Evolutionary conservation across 208 protist species (phyloP).

Genomic region (Trypanosoma brucei): DNA sequence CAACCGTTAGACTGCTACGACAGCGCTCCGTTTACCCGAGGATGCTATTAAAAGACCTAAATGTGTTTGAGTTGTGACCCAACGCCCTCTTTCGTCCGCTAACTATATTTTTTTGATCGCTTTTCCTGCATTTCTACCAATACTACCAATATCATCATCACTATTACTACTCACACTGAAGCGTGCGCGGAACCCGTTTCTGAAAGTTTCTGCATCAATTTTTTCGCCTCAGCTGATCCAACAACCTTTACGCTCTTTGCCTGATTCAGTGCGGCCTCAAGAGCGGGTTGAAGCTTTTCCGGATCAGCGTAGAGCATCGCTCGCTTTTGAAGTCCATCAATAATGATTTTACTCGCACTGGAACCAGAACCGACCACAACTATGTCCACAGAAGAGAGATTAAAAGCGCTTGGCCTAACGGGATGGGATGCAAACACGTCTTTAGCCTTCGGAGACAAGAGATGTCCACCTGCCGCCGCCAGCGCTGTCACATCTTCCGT

Average conservation of each 20-base stretch:
- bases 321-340: conserved; percentile 37
- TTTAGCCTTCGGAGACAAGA: conserved; percentile 59
- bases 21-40: too few species aligned
- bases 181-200: conserved; percentile 7
- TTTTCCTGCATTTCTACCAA: not conserved
- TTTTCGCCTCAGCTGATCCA: conserved; percentile 23
- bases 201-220: conserved; percentile 37
- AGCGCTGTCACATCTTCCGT: conserved; percentile 51
- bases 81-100: not conserved
- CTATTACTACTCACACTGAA: too few species aligned
- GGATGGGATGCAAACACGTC: conserved; percentile 39
- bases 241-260: conserved; percentile 60
- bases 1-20: too few species aligned
- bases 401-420: conserved; percentile 48
- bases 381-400: conserved; percentile 44
- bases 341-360: conserved; percentile 41
- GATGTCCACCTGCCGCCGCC: conserved; percentile 67
- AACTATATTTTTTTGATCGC: not conserved
- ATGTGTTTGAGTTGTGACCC: too few species aligned
- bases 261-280: conserved; percentile 37
- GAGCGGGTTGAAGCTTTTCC: conserved; percentile 20
- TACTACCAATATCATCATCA: not conserved
- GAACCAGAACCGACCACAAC: conserved; percentile 54
- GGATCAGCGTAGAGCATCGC: conserved; percentile 70
- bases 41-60: too few species aligned